Base-by-base conservation (phyloP, 148 eudicot species). In the Rhododendron ovatum region DNA sequence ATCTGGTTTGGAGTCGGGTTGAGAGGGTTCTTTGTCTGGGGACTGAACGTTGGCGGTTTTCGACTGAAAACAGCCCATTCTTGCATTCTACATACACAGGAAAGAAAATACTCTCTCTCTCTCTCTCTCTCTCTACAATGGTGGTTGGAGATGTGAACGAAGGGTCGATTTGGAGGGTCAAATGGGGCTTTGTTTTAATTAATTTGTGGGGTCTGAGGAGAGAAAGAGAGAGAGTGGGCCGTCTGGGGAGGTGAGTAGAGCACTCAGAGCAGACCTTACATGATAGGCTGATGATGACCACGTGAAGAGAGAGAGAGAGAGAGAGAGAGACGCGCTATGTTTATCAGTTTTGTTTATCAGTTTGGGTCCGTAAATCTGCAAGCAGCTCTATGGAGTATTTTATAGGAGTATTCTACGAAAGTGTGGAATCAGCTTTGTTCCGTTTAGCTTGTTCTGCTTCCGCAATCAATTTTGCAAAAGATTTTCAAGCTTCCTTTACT, bases 51-150 rank as follows among this genome's bases (percentile, higher is more conserved):
- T 92, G 48, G 89, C 92, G 71, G 94, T 92, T 89, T 91, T 92
- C 91, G 94, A 92, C 91, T 92, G 94, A 76, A 91, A 88, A 91
- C 94, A 92, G 90, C 94, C 94, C 94, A 92, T 91, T 74, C 55
- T 84, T 10, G 33, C n/a, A 13, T 37, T 85, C 82, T 82, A 85
- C 92, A 88, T 90, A 79, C 71, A 87, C 89, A n/a, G 41, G 51
- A 78, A 26, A 39, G 67, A 15, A 79, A n/a, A n/a, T 8, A 8
- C 30, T 47, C 18, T 24, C 61, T 79, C 51, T 79, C 57, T 78
- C 81, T 78, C 51, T 26, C 37, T 26, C 20, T 10, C 35, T 11
- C 15, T 26, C 15, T 28, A n/a, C 28, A 67, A 67, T 12, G 33
- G 17, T 26, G 35, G 74, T 9, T 67, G 35, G 74, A 67, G 35